Percentiles rank a stretch among this genome's conserved stretches.
phyloP scores from a whole-genome alignment of 495 filamentous ascomycete species.

The Hypoxylon cercidicola region DNA sequence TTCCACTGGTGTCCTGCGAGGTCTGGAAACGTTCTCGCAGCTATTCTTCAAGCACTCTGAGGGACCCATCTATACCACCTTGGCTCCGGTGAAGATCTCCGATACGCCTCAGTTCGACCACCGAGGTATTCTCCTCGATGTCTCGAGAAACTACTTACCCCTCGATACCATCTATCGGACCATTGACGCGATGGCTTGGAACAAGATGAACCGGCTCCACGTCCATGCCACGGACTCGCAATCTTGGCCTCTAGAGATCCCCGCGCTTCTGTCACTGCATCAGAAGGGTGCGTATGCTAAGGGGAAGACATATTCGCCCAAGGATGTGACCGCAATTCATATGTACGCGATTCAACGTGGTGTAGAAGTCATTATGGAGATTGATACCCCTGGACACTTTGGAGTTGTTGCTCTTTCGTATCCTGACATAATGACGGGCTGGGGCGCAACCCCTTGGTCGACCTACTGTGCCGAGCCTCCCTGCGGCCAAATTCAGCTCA shows the following conservation, averaged over 20 bases:
- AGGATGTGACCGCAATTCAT: constrained; percentile 70
- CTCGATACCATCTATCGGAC: constrained; percentile 70
- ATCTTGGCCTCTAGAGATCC: constrained; percentile 84
- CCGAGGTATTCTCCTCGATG: constrained; percentile 79
- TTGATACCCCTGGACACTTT: constrained; percentile 86
- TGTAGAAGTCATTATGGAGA: constrained; percentile 78
- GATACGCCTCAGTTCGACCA: constrained; percentile 76
- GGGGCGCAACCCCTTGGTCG: constrained; percentile 73
- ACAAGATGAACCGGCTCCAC: constrained; percentile 83
- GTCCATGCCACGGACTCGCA: constrained; percentile 84
- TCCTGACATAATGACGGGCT: constrained; percentile 79
- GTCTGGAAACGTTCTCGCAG: constrained; percentile 75
- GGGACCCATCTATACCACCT: constrained; percentile 67
- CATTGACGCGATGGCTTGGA: constrained; percentile 77
- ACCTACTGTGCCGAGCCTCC: constrained; percentile 79
- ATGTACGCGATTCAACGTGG: constrained; percentile 72
- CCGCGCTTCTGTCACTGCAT: constrained; percentile 73
- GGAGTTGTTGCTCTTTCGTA: constrained; percentile 68
- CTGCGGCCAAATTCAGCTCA: constrained; percentile 78
- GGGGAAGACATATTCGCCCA: constrained; percentile 69
- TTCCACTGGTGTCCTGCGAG: constrained; percentile 72
- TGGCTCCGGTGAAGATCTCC: constrained; percentile 71
- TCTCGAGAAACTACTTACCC: constrained; percentile 72
- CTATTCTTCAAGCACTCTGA: constrained; percentile 76
- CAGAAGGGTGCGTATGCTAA: constrained; percentile 73